Base-by-base conservation (phyloP, 1,139 yeast species). In the Taphrina populina region DNA sequence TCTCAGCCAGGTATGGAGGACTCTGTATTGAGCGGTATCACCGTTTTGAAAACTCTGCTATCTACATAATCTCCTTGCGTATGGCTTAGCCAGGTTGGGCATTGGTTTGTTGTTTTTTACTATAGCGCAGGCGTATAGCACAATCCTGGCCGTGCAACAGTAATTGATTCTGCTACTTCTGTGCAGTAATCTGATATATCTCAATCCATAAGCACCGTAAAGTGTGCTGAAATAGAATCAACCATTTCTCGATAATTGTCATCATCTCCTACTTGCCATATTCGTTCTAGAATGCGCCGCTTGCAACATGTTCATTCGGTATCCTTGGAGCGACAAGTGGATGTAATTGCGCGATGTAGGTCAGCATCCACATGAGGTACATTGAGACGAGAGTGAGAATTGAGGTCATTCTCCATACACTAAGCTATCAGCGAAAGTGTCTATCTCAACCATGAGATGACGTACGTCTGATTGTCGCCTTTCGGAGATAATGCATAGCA, bases 331-430 rank as follows among this genome's bases (percentile, higher is more conserved):
- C 53, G 27, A 82, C 88, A 65, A 84, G 74, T 7, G 92, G 90
- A 69, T 84, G 90, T 61, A 83, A 74, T 67, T 84, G 92, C 30
- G 83, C 80, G 63, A 81, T 71, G 65, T 80, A 81, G 10, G 86
- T 81, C 65, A 81, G 77, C 40, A 86, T 84, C 85, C 85, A 79
- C 83, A 79, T 78, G 66, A 79, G 73, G 65, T 70, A 41, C 36
- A 45, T 35, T 13, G 46, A 36, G 10, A 61, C 82, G 66, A 90
- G 70, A 2, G 90, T 80, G 62, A 90, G 76, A 56, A 84, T 82
- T 47, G 88, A 81, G 10, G 96, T 86, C 56, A 95, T 85, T 73
- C 96, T 80, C 94, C 95, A 88, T 43, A 90, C 96, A 30, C 83
- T 79, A 35, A 5, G 2, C 13, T 23, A 17, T 32, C 7, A 20